Conservation (phyloP, 345 rosid species). For the Eutrema yunnanense region DNA sequence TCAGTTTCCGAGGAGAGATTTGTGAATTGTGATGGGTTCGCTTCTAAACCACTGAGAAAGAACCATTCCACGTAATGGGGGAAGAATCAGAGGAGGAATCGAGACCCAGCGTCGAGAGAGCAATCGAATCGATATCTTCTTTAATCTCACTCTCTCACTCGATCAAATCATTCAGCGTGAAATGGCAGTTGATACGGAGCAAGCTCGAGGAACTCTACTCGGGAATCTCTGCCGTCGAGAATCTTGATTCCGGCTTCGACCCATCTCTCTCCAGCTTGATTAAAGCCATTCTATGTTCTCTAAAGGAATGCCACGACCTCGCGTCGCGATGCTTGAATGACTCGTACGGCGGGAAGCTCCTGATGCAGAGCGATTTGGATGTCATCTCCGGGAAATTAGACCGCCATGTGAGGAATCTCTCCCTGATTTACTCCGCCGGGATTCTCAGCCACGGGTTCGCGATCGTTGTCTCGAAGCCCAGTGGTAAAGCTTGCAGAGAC, state of each 20-base stretch:
- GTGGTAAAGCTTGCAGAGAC: slow-evolving; percentile 52
- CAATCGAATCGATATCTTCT: slow-evolving; percentile 44
- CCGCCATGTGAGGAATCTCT: slow-evolving; percentile 41
- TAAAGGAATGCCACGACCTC: slow-evolving; percentile 46
- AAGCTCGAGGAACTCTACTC: slow-evolving; percentile 58
- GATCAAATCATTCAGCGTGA: slow-evolving; percentile 51
- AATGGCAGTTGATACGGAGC: slow-evolving; percentile 65
- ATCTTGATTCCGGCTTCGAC: slow-evolving; percentile 42
- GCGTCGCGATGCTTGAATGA: slow-evolving; percentile 63
- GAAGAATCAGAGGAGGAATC: slow-evolving; percentile 5
- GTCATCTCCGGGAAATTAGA: slow-evolving; percentile 52
- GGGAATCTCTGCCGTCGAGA: slow-evolving; percentile 39
- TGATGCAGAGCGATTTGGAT: slow-evolving; percentile 95
- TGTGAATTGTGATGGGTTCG: neutral
- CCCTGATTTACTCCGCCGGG: slow-evolving; percentile 55
- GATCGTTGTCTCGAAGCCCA: slow-evolving; percentile 74
- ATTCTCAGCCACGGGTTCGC: slow-evolving; percentile 58
- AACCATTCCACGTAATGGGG: neutral
- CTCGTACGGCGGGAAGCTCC: slow-evolving; percentile 77
- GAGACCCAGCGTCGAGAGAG: neutral
- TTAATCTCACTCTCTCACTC: slow-evolving; percentile 50
- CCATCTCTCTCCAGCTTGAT: slow-evolving; percentile 33
- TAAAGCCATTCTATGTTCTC: slow-evolving; percentile 36
- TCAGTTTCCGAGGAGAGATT: neutral
- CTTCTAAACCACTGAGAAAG: neutral